These are phyloP conservation scores for Penicillium sp. DNA, from an alignment of 2,329 filamentous ascomycete species.

Conservation along the genomic window DNA sequence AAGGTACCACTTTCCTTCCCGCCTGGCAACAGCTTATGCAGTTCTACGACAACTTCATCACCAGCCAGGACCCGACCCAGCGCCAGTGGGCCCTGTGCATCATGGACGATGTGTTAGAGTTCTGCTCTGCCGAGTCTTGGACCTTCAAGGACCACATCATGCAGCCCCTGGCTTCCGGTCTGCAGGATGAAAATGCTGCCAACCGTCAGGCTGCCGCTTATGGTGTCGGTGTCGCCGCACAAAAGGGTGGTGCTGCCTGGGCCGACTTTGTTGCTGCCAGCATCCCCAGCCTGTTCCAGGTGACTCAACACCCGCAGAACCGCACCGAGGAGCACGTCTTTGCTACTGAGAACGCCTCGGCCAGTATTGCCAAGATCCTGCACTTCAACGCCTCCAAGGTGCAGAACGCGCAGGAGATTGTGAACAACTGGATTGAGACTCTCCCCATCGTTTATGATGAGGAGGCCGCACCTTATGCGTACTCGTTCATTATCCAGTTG, in stretches of 20 bases:
- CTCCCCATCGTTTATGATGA: constrained; percentile 93
- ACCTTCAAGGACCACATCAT: constrained; percentile 86
- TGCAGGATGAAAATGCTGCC: constrained; percentile 82
- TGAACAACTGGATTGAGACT: constrained; percentile 86
- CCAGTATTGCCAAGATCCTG: constrained; percentile 94
- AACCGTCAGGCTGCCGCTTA: constrained; percentile 97
- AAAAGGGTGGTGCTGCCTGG: constrained; percentile 87
- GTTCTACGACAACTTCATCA: constrained; percentile 86
- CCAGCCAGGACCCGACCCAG: constrained; percentile 82
- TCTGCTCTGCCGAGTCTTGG: constrained; percentile 88
- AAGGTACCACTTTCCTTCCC: constrained; percentile 80
- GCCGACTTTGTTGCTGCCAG: constrained; percentile 82
- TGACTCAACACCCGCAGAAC: constrained; percentile 79
- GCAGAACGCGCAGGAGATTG: constrained; percentile 74
- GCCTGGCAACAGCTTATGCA: constrained; percentile 85
- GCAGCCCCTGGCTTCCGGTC: constrained; percentile 82
- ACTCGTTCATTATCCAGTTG: constrained; percentile 86
- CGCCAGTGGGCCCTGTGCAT: constrained; percentile 99
- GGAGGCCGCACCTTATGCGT: constrained; percentile 95
- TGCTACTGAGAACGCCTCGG: constrained; percentile 95
- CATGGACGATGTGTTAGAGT: constrained; percentile 96
- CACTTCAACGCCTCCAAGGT: constrained; percentile 85
- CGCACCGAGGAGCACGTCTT: constrained; percentile 93
- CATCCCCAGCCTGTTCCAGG: constrained; percentile 82
- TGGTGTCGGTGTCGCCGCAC: constrained; percentile 92